Evolutionary conservation across 2,329 filamentous ascomycete species (phyloP).

Genomic region (Pseudogymnoascus sp.): DNA sequence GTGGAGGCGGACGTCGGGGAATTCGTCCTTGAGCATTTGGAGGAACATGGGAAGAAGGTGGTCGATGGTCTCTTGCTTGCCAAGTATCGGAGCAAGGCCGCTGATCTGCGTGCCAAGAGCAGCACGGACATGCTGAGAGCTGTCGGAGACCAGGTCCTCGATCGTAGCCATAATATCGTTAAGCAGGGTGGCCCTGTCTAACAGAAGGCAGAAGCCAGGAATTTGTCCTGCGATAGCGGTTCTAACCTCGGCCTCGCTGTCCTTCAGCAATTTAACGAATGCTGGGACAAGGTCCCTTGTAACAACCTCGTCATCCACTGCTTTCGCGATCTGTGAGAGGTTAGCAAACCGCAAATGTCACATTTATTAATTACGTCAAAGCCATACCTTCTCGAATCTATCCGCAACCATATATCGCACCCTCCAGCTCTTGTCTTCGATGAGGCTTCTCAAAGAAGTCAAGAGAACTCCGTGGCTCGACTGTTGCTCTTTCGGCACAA

Average conservation of each 20-base stretch:
- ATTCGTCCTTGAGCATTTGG: slow-evolving; percentile 99
- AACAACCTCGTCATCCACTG: slow-evolving; percentile 94
- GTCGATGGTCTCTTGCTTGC: slow-evolving; percentile 96
- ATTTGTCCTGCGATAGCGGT: slow-evolving; percentile 97
- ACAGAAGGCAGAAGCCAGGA: slow-evolving; percentile 85
- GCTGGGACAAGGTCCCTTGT: slow-evolving; percentile 88
- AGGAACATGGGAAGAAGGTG: slow-evolving; percentile 98
- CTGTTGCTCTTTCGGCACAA: slow-evolving; percentile 96
- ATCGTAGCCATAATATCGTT: slow-evolving; percentile 96
- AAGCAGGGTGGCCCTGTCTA: slow-evolving; percentile 79
- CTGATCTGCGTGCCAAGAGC: slow-evolving; percentile 95
- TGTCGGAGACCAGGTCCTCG: slow-evolving; percentile 92
- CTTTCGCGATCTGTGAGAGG: slow-evolving; percentile 77
- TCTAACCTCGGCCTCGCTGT: slow-evolving; percentile 94
- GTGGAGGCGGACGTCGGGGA: slow-evolving; percentile 93
- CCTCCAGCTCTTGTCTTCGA: slow-evolving; percentile 99
- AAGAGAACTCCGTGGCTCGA: slow-evolving; percentile 89
- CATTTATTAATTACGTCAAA: not conserved
- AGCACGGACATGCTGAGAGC: slow-evolving; percentile 92
- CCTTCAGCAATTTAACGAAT: slow-evolving; percentile 95
- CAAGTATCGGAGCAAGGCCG: slow-evolving; percentile 89
- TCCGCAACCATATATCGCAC: slow-evolving; percentile 99
- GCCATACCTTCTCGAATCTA: slow-evolving; percentile 82
- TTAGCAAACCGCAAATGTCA: slow-evolving; percentile 13
- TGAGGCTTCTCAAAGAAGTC: slow-evolving; percentile 81